Conservation (phyloP, 176 grass and related monocot genomes). For the Poa pratensis region DNA sequence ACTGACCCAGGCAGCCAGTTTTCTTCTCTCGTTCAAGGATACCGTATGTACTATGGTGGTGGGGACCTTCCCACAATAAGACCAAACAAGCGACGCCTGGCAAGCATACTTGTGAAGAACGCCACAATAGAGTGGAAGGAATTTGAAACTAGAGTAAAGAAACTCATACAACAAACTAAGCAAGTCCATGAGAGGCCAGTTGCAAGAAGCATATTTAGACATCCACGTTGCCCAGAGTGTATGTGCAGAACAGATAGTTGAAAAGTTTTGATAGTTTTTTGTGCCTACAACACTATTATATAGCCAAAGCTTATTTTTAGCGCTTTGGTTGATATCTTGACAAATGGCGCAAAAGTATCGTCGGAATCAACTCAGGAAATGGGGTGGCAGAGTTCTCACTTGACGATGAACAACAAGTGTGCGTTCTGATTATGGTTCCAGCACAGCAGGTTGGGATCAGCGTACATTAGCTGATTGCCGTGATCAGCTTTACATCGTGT, state of each 20-base stretch:
- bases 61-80: conserved; percentile 81
- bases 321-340: conserved; percentile 22
- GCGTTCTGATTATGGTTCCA: not conserved
- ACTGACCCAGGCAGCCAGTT: conserved; percentile 94
- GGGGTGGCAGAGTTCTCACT: conserved; percentile 18
- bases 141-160: conserved; percentile 87
- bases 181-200: conserved; percentile 84
- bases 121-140: conserved; percentile 92
- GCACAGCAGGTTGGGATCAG: not conserved
- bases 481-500: not conserved
- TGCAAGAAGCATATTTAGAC: conserved; percentile 90
- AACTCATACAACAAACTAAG: conserved; percentile 93
- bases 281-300: conserved; percentile 24
- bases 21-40: conserved; percentile 90
- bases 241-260: conserved; percentile 85
- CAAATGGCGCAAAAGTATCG: not conserved
- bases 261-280: conserved; percentile 40
- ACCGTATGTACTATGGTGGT: conserved; percentile 95
- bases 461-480: not conserved
- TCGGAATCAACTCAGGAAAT: conserved; percentile 17
- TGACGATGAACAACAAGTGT: conserved; percentile 5
- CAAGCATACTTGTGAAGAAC: conserved; percentile 89
- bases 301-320: conserved; percentile 38
- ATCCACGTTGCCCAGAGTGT: conserved; percentile 84
- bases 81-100: conserved; percentile 84